phyloP scores from a whole-genome alignment of 1,284 basidiomycete species.

The Microbotryomycetes sp. region DNA sequence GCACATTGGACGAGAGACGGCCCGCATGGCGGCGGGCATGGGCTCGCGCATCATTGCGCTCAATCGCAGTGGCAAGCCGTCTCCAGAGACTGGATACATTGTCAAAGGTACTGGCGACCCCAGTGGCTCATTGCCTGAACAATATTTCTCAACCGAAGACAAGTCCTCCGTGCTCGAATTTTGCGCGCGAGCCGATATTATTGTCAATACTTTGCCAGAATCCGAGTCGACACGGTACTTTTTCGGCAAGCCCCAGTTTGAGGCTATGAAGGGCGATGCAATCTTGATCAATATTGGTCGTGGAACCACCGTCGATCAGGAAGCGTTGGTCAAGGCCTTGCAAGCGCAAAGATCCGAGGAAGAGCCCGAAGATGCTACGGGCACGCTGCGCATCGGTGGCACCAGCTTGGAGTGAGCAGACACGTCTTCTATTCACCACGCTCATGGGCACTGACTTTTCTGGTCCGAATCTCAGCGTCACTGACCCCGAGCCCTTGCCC shows the following conservation, averaged over 20 bases:
- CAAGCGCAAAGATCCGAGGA: slow-evolving; percentile 7
- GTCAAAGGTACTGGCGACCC: neutral
- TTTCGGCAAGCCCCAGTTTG: slow-evolving; percentile 22
- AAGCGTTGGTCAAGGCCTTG: slow-evolving; percentile 31
- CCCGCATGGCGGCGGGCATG: neutral
- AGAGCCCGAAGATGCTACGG: slow-evolving; percentile 3
- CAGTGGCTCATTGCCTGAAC: neutral
- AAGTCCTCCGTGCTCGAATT: slow-evolving; percentile 9
- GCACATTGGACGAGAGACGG: neutral
- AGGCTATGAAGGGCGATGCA: slow-evolving; percentile 26
- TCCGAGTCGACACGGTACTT: slow-evolving; percentile 13
- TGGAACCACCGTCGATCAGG: slow-evolving; percentile 33
- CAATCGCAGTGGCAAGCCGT: neutral
- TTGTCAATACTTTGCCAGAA: slow-evolving; percentile 30
- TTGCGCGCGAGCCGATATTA: slow-evolving; percentile 23
- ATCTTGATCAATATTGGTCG: slow-evolving; percentile 36
- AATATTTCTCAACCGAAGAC: slow-evolving; percentile 15
- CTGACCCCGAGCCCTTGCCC: slow-evolving; percentile 38
- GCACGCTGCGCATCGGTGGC: neutral
- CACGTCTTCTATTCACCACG: neutral
- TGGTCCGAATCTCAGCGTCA: slow-evolving; percentile 32
- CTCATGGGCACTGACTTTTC: neutral
- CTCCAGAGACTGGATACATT: neutral
- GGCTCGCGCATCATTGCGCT: neutral
- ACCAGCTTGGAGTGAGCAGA: neutral